These are phyloP conservation scores for Pichia sorboxylosa DNA, from an alignment of 1,139 yeast genomes.

Conservation along the genomic window DNA sequence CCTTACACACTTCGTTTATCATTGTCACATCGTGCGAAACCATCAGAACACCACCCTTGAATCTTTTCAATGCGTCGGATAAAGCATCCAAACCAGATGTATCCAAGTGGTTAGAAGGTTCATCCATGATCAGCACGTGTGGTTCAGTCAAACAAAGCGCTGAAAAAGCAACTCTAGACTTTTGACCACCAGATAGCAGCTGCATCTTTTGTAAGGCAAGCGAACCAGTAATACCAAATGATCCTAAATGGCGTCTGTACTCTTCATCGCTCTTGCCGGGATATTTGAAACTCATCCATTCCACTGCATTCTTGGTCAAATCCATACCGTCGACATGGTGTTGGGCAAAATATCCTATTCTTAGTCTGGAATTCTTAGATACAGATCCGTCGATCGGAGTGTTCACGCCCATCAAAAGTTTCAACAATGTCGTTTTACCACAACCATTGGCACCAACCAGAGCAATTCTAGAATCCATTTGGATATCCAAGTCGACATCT, in stretches of 20 bases:
- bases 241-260: constrained; percentile 90
- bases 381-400: constrained; percentile 67
- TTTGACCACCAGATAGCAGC: constrained; percentile 92
- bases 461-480: constrained; percentile 89
- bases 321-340: constrained; percentile 99
- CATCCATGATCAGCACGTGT: constrained; percentile 88
- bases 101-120: constrained; percentile 98
- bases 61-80: constrained; percentile 73
- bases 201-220: constrained; percentile 87
- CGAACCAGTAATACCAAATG: constrained; percentile 94
- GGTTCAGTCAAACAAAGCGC: constrained; percentile 84
- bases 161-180: constrained; percentile 96
- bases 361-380: constrained; percentile 68
- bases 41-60: constrained; percentile 94
- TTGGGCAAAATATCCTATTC: constrained; percentile 98
- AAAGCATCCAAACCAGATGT: constrained; percentile 95
- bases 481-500: constrained; percentile 81
- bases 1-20: constrained; percentile 78
- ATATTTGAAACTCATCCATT: constrained; percentile 82
- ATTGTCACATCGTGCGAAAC: constrained; percentile 95
- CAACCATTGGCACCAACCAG: constrained; percentile 98
- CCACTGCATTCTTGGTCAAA: constrained; percentile 72
- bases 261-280: constrained; percentile 97
- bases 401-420: constrained; percentile 68
- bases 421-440: constrained; percentile 91